Percentiles rank a stretch among this genome's conserved stretches.
phyloP scores from a whole-genome alignment of 2,329 filamentous ascomycete genomes.

The Aspergillus fischeri region DNA sequence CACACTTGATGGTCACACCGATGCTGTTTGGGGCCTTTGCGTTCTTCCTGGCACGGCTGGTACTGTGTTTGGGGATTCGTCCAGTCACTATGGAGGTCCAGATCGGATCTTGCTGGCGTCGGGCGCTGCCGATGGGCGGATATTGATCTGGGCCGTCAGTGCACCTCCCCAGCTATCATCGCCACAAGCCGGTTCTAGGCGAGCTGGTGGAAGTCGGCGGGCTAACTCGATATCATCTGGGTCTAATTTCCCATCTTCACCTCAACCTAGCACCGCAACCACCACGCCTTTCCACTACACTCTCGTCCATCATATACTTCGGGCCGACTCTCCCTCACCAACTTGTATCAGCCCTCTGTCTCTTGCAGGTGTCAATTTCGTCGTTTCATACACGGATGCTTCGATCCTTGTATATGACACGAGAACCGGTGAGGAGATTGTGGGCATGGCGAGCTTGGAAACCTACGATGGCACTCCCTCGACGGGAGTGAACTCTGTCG shows the following conservation, averaged over 20 bases:
- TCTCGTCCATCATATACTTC: conserved; percentile 78
- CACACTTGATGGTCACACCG: conserved; percentile 87
- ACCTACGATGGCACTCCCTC: conserved; percentile 85
- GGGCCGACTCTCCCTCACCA: conserved; percentile 67
- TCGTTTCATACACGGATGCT: conserved; percentile 88
- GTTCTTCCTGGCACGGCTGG: conserved; percentile 81
- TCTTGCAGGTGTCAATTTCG: conserved; percentile 76
- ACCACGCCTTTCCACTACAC: conserved; percentile 83
- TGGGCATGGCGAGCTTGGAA: conserved; percentile 87
- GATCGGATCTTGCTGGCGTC: conserved; percentile 89
- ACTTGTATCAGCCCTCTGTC: conserved; percentile 93
- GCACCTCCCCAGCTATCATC: conserved; percentile 81
- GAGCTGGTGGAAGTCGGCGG: conserved; percentile 72
- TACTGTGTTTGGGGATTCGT: conserved; percentile 69
- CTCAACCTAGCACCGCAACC: conserved; percentile 82
- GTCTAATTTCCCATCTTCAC: conserved; percentile 83
- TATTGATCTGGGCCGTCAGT: conserved; percentile 92
- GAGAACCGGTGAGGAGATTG: conserved; percentile 82
- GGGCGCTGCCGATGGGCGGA: conserved; percentile 82
- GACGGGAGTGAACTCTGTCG: conserved; percentile 83
- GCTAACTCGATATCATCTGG: conserved; percentile 94
- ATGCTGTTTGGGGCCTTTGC: conserved; percentile 93
- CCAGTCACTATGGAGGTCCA: conserved; percentile 68
- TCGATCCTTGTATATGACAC: conserved; percentile 91
- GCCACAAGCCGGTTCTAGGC: conserved; percentile 67